Conservation (phyloP, 495 filamentous ascomycete genomes). For the Halenospora varia region DNA sequence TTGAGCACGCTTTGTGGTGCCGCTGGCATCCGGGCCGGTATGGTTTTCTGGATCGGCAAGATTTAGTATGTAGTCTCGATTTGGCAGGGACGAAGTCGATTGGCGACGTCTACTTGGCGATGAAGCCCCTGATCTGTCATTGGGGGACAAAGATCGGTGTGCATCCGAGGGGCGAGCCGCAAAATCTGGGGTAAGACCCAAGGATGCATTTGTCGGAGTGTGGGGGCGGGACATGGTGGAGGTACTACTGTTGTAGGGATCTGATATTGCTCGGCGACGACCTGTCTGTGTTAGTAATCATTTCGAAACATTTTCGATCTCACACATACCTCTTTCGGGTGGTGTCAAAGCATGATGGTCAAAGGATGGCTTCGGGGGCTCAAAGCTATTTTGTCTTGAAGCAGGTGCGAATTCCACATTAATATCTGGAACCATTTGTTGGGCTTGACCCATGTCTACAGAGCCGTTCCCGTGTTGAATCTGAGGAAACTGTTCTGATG, state of each 20-base stretch:
- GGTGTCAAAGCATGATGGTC: slow-evolving; percentile 80
- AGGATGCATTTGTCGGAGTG: slow-evolving; percentile 31
- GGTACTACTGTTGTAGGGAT: slow-evolving; percentile 53
- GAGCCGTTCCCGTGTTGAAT: slow-evolving; percentile 40
- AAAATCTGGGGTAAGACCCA: slow-evolving; percentile 35
- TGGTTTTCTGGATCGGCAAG: slow-evolving; percentile 85
- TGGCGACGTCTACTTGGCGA: slow-evolving; percentile 71
- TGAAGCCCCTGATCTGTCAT: slow-evolving; percentile 51
- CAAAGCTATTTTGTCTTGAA: slow-evolving; percentile 65
- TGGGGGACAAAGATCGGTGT: slow-evolving; percentile 66
- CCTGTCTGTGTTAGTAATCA: slow-evolving; percentile 34
- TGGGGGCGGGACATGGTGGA: slow-evolving; percentile 35
- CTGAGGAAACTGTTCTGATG: slow-evolving; percentile 48
- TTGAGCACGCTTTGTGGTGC: slow-evolving; percentile 70
- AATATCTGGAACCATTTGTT: slow-evolving; percentile 80
- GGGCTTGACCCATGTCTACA: slow-evolving; percentile 62
- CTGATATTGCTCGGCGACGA: slow-evolving; percentile 65
- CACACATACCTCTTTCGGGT: slow-evolving; percentile 70
- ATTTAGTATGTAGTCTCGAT: slow-evolving; percentile 89
- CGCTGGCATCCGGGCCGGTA: slow-evolving; percentile 50
- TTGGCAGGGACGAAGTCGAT: slow-evolving; percentile 81
- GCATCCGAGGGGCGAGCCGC: slow-evolving; percentile 41
- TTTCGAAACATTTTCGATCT: not conserved
- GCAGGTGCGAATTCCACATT: slow-evolving; percentile 87
- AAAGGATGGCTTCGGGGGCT: slow-evolving; percentile 57